These are phyloP conservation scores for Polygonum aviculare DNA, from an alignment of 148 eudicot species.

Conservation along the genomic window DNA sequence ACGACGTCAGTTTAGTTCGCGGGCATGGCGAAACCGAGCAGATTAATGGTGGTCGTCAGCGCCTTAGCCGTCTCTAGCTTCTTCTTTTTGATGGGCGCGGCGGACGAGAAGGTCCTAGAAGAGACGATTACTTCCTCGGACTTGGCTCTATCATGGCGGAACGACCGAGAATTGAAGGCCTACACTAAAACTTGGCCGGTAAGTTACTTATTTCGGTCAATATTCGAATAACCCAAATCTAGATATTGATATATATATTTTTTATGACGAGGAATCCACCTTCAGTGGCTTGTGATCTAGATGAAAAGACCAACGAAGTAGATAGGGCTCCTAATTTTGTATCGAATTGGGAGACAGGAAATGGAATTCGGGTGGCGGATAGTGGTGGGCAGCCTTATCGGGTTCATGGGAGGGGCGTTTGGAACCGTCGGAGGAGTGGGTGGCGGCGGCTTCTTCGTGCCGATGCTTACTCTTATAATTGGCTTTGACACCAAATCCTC, in stretches of 20 bases:
- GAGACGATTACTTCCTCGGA: background rate
- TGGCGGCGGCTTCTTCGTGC: constrained; percentile 3
- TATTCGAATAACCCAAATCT: background rate
- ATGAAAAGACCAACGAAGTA: too few species aligned
- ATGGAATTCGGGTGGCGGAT: constrained; percentile 8
- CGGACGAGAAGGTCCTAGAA: background rate
- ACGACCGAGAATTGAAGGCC: background rate
- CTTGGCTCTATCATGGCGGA: background rate
- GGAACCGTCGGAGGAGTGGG: constrained; percentile 3
- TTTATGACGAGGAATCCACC: too few species aligned
- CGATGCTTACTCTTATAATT: constrained; percentile 9
- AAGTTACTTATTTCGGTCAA: background rate
- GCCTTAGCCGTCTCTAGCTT: background rate
- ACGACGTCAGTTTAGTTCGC: background rate
- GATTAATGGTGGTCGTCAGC: background rate
- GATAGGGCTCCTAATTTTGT: background rate
- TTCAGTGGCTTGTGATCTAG: too few species aligned
- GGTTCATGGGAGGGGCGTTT: constrained; percentile 1
- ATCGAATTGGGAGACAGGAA: background rate
- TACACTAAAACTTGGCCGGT: constrained; percentile 5
- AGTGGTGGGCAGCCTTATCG: background rate
- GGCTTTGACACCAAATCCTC: constrained; percentile 6
- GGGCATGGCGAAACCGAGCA: background rate
- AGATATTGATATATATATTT: background rate
- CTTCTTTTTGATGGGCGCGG: background rate